These are phyloP conservation scores for Caryocar brasiliense DNA, from an alignment of 441 rosid species.

Conservation along the genomic window DNA sequence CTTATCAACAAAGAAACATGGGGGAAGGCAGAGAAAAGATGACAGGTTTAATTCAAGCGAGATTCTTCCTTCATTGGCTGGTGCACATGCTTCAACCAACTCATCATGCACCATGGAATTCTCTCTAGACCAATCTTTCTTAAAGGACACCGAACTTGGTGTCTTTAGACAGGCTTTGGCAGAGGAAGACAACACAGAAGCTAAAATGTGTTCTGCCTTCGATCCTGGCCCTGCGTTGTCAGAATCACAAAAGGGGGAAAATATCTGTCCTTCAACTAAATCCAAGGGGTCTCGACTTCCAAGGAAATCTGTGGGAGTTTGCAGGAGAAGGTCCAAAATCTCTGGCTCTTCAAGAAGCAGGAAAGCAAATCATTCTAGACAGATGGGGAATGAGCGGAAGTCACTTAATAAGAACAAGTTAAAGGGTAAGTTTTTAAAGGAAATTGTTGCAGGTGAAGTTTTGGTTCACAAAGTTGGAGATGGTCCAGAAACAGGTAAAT, in stretches of 20 bases:
- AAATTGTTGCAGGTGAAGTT: conserved; percentile 3
- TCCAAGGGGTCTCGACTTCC: conserved; percentile 20
- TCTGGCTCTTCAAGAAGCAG: conserved; percentile 33
- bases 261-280: conserved; percentile 26
- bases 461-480: conserved; percentile 21
- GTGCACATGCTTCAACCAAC: conserved; percentile 23
- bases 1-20: conserved; percentile 38
- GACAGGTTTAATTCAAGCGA: conserved; percentile 20
- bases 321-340: conserved; percentile 37
- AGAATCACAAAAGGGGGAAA: conserved; percentile 18
- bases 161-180: conserved; percentile 15
- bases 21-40: conserved; percentile 19
- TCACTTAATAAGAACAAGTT: conserved; percentile 25
- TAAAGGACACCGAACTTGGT: conserved; percentile 17
- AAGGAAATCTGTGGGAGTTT: conserved; percentile 38
- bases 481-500: conserved; percentile 46
- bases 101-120: conserved; percentile 22
- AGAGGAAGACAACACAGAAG: conserved; percentile 15
- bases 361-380: conserved; percentile 27
- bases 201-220: conserved; percentile 9
- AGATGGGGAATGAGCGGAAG: conserved; percentile 26
- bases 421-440: conserved; percentile 24
- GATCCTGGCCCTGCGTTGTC: conserved; percentile 12
- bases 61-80: conserved; percentile 16
- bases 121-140: conserved; percentile 16